A percentile compares a stretch with the other conserved stretches of the same genome.
These are phyloP conservation scores for Tremella mesenterica DNA, from an alignment of 768 basidiomycete genomes.

Conservation along the genomic window DNA sequence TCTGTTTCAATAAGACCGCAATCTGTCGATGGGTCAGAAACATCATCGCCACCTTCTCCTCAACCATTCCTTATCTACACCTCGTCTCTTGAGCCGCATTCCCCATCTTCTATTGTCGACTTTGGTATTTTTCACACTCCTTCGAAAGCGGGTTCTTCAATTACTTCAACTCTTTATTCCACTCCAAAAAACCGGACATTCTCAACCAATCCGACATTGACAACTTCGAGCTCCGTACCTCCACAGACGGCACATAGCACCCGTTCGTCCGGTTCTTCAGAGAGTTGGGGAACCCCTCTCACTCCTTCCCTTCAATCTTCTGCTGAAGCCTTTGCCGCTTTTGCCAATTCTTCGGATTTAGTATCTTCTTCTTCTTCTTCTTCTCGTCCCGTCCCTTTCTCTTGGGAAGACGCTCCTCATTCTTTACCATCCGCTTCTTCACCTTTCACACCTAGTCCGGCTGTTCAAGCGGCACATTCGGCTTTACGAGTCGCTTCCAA, in stretches of 20 bases:
- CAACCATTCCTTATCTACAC: conserved; percentile 24
- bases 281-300: conserved; percentile 23
- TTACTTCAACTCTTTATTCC: no score
- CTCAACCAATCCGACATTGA: background rate
- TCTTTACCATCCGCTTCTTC: conserved; percentile 16
- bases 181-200: conserved; percentile 5
- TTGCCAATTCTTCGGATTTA: conserved; percentile 3
- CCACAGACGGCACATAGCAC: background rate
- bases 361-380: conserved; percentile 6
- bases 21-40: conserved; percentile 7
- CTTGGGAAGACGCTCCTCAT: conserved; percentile 25
- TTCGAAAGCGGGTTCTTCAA: conserved; percentile 10
- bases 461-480: conserved; percentile 2
- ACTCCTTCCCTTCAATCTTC: conserved; percentile 25
- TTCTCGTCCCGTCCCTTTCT: conserved; percentile 7
- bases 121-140: conserved; percentile 31
- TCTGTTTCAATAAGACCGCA: background rate
- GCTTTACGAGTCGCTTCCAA: conserved; percentile 32
- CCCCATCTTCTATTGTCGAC: conserved; percentile 6
- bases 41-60: conserved; percentile 16
- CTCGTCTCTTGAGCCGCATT: conserved; percentile 15
- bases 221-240: background rate
- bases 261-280: conserved; percentile 12
- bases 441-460: conserved; percentile 20
- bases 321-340: conserved; percentile 16